A percentile compares a stretch with the other conserved stretches of the same genome.
Evolutionary conservation across 2,329 filamentous ascomycete genomes (phyloP).

Genomic region (Botryotinia narcissicola): DNA sequence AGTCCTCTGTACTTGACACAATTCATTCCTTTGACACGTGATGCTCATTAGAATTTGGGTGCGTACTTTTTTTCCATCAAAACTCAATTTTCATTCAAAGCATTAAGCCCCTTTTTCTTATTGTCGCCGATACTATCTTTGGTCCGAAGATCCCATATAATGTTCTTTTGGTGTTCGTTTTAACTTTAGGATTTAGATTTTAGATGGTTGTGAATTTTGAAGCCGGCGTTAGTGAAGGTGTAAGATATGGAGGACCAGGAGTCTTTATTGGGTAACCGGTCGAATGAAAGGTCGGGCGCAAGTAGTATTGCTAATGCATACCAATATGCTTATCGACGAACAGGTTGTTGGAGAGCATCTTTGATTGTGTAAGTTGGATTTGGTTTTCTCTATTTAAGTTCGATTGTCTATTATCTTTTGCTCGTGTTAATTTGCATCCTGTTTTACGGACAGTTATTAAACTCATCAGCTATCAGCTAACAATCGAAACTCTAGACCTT

Average conservation of each 20-base stretch:
- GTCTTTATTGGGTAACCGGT: conserved; percentile 12
- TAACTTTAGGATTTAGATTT: neutral
- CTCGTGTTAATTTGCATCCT: neutral
- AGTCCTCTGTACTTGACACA: neutral
- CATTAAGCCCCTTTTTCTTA: neutral
- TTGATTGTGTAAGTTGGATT: conserved; percentile 9
- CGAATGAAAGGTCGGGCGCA: conserved; percentile 4
- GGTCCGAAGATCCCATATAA: neutral
- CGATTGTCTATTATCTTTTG: neutral
- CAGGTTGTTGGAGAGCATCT: neutral
- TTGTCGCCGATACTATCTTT: too few species aligned
- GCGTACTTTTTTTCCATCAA: neutral
- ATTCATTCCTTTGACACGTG: neutral
- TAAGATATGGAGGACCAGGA: conserved; percentile 20
- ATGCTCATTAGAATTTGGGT: neutral
- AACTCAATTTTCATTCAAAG: neutral
- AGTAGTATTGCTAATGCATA: conserved; percentile 6
- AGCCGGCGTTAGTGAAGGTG: neutral
- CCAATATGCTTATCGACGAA: conserved; percentile 10
- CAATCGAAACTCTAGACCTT: conserved; percentile 25
- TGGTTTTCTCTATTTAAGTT: neutral
- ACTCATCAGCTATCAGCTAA: neutral
- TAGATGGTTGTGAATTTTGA: neutral
- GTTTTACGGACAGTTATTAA: neutral
- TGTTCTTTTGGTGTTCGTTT: neutral